These are phyloP conservation scores for Amanita rubescens DNA, from an alignment of 768 basidiomycete species.

Conservation along the genomic window DNA sequence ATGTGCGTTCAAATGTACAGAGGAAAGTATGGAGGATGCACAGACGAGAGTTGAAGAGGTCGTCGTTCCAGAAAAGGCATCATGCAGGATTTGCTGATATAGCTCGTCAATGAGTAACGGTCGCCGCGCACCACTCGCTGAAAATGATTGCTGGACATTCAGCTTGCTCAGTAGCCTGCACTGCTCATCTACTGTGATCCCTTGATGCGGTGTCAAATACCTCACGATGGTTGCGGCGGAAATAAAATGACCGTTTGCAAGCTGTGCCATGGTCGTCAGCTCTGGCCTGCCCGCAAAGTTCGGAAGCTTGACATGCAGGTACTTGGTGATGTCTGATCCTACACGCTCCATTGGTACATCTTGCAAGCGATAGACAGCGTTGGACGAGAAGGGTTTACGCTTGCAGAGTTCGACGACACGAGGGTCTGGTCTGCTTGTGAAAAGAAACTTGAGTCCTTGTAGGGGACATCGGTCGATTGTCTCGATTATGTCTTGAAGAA, in stretches of 20 bases:
- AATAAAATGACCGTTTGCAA: constrained; percentile 20
- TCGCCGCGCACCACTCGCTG: background rate
- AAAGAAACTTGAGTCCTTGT: constrained; percentile 16
- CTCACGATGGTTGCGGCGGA: constrained; percentile 20
- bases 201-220: constrained; percentile 8
- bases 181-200: constrained; percentile 3
- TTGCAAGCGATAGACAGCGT: constrained; percentile 11
- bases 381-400: constrained; percentile 7
- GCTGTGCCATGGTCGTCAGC: constrained; percentile 9
- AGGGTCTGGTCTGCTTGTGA: constrained; percentile 16
- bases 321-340: background rate
- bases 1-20: constrained; percentile 14
- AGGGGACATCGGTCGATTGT: constrained; percentile 7
- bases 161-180: constrained; percentile 4
- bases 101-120: constrained; percentile 10
- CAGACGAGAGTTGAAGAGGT: constrained; percentile 6
- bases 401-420: constrained; percentile 10
- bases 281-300: background rate
- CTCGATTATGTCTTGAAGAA: constrained; percentile 14
- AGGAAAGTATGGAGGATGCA: constrained; percentile 17
- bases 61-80: constrained; percentile 10
- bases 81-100: constrained; percentile 11
- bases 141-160: too few relatives aligned
- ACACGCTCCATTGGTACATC: constrained; percentile 8
- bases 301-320: constrained; percentile 4